Evolutionary conservation across 1,139 yeast genomes (phyloP).

Genomic region (Suhomyces bolitotheri): DNA sequence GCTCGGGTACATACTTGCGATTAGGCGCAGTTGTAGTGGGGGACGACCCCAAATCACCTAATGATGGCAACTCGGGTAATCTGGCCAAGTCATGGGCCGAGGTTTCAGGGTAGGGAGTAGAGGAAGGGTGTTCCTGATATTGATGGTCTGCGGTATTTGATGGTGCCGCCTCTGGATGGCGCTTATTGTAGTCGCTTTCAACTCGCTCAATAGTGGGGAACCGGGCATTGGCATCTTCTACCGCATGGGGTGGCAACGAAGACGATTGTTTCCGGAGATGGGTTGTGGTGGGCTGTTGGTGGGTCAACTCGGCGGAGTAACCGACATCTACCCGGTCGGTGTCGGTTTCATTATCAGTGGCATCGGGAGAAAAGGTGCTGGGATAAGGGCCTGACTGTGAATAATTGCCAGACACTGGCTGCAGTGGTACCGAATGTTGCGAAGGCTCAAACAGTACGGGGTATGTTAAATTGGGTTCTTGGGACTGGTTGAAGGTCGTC

Average conservation of each 20-base stretch:
- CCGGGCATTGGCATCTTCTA: conserved; percentile 17
- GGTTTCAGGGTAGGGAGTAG: conserved; percentile 1
- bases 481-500: background rate
- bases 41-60: too few species aligned
- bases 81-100: conserved; percentile 3
- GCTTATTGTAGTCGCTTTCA: conserved; percentile 10
- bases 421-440: background rate
- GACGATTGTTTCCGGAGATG: conserved; percentile 16
- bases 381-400: conserved; percentile 9
- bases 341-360: conserved; percentile 13
- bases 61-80: conserved; percentile 9
- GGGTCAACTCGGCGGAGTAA: conserved; percentile 1
- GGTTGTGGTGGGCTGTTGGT: conserved; percentile 5
- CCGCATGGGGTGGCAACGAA: conserved; percentile 17
- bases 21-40: conserved; percentile 4
- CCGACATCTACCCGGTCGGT: conserved; percentile 1
- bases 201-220: conserved; percentile 17
- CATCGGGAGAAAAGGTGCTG: conserved; percentile 11
- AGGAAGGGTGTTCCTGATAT: background rate
- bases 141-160: background rate
- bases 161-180: conserved; percentile 1
- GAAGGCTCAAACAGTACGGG: conserved; percentile 8
- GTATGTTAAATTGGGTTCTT: conserved; percentile 6
- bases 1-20: conserved; percentile 23
- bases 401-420: background rate